Evolutionary conservation across 2,329 filamentous ascomycete genomes (phyloP).

Genomic region (Xylariaceae sp.): DNA sequence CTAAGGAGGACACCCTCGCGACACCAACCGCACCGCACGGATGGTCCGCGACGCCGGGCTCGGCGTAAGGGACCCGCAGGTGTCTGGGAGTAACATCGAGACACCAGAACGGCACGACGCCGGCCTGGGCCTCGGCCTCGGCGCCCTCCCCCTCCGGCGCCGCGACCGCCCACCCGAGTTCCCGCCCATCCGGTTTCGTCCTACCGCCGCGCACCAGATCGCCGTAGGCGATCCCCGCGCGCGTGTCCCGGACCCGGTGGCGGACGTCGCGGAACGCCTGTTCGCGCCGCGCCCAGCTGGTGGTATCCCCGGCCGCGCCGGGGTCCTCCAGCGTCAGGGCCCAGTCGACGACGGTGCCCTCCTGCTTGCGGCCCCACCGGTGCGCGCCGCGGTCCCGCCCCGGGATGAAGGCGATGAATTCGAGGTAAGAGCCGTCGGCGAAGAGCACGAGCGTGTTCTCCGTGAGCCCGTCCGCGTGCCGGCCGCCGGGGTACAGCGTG

Average conservation of each 20-base stretch:
- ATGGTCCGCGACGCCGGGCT: constrained; percentile 47
- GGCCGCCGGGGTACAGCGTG: constrained; percentile 61
- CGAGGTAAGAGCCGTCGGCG: constrained; percentile 66
- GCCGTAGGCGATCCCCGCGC: constrained; percentile 47
- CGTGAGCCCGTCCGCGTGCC: constrained; percentile 62
- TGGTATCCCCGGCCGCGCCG: too few species aligned
- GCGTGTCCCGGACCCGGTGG: constrained; percentile 37
- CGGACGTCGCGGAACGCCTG: constrained; percentile 44
- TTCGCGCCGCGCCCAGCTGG: constrained; percentile 15
- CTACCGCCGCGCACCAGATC: constrained; percentile 57
- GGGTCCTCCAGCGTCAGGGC: constrained; percentile 43
- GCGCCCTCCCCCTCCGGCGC: constrained; percentile 7
- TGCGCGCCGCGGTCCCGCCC: constrained; percentile 49
- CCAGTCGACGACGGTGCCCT: constrained; percentile 61
- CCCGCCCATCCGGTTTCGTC: constrained; percentile 55
- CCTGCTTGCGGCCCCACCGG: constrained; percentile 58
- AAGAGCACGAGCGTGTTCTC: constrained; percentile 66
- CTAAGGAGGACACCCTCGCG: constrained; percentile 44
- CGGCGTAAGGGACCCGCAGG: constrained; percentile 55
- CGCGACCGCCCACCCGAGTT: constrained; percentile 63
- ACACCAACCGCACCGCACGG: constrained; percentile 56
- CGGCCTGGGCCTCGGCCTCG: constrained; percentile 46
- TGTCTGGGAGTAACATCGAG: constrained; percentile 61
- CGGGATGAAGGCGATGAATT: constrained; percentile 65
- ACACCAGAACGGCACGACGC: constrained; percentile 66